A percentile compares a stretch with the other conserved stretches of the same genome.
Conservation (phyloP, 139 green algal genomes). For the Microglena sp. region DNA sequence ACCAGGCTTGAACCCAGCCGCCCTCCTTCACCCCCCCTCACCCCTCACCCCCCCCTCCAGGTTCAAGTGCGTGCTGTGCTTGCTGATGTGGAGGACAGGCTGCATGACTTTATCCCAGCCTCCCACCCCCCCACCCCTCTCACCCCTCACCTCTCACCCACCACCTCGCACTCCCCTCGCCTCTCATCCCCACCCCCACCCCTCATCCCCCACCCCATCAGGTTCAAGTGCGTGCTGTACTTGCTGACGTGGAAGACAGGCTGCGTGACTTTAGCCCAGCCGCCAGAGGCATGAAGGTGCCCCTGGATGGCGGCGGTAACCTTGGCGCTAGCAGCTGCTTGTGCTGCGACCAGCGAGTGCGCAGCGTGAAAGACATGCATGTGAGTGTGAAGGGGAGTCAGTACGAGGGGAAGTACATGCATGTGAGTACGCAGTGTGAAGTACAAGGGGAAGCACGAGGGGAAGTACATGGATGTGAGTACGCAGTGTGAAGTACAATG, state of each 20-base stretch:
- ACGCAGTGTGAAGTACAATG: conserved; percentile 1
- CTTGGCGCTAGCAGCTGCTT: conserved; percentile 26
- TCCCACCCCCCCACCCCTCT: no score
- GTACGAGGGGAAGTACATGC: no score
- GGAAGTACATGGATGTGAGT: no score
- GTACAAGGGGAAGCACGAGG: not conserved
- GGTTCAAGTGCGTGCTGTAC: conserved; percentile 25
- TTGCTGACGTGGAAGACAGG: conserved; percentile 32
- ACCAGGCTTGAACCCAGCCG: no score
- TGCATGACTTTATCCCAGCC: conserved; percentile 25
- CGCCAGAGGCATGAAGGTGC: conserved; percentile 26
- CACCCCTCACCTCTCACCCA: no score
- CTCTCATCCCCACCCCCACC: no score
- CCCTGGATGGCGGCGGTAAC: conserved; percentile 12
- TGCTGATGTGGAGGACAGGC: conserved; percentile 30
- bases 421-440: no score
- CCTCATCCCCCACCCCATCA: no score
- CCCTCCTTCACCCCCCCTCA: no score
- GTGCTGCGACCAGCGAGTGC: conserved; percentile 31
- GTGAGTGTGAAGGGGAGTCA: no score
- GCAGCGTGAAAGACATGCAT: conserved; percentile 22
- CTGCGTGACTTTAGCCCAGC: conserved; percentile 24
- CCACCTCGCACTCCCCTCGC: no score
- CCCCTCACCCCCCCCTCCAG: no score
- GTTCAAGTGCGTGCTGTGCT: conserved; percentile 33